These are phyloP conservation scores for Trichophyton schoenleinii DNA, from an alignment of 2,329 filamentous ascomycete genomes.

Conservation along the genomic window DNA sequence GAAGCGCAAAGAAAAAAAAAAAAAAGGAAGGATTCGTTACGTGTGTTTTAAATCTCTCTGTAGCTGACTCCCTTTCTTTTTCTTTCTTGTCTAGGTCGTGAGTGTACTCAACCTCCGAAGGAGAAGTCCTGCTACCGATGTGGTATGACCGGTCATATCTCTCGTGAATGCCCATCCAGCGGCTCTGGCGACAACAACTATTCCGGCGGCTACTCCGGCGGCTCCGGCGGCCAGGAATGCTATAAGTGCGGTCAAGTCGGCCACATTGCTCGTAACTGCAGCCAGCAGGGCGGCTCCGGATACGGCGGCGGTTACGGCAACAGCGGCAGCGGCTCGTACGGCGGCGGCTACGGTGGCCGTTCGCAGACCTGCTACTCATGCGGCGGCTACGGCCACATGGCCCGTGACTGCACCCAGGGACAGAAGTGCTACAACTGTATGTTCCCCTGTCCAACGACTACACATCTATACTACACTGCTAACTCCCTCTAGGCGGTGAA, in stretches of 20 bases:
- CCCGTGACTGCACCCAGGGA: slow-evolving; percentile 94
- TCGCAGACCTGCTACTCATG: slow-evolving; percentile 96
- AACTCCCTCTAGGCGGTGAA: slow-evolving; percentile 48
- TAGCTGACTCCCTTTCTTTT: slow-evolving; percentile 8
- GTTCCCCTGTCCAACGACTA: slow-evolving; percentile 16
- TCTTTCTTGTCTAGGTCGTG: slow-evolving; percentile 49
- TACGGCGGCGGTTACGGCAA: slow-evolving; percentile 38
- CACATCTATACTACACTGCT: not conserved
- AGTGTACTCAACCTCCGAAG: slow-evolving; percentile 80
- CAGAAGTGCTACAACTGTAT: slow-evolving; percentile 99
- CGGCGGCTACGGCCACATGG: slow-evolving; percentile 94
- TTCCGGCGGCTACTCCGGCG: slow-evolving; percentile 34
- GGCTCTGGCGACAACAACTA: slow-evolving; percentile 30
- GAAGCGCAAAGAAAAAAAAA: not conserved
- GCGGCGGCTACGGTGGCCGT: slow-evolving; percentile 39
- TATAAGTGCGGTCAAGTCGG: slow-evolving; percentile 98
- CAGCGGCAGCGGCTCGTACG: slow-evolving; percentile 27
- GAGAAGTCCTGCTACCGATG: slow-evolving; percentile 57
- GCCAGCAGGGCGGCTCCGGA: slow-evolving; percentile 39
- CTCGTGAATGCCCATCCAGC: slow-evolving; percentile 54
- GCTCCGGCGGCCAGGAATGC: slow-evolving; percentile 52
- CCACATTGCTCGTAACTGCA: slow-evolving; percentile 70
- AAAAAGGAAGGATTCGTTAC: not conserved
- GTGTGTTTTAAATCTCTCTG: slow-evolving; percentile 5
- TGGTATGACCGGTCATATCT: slow-evolving; percentile 78